Conservation (phyloP, 2,329 filamentous ascomycete genomes). For the Cladosporium sp. region DNA sequence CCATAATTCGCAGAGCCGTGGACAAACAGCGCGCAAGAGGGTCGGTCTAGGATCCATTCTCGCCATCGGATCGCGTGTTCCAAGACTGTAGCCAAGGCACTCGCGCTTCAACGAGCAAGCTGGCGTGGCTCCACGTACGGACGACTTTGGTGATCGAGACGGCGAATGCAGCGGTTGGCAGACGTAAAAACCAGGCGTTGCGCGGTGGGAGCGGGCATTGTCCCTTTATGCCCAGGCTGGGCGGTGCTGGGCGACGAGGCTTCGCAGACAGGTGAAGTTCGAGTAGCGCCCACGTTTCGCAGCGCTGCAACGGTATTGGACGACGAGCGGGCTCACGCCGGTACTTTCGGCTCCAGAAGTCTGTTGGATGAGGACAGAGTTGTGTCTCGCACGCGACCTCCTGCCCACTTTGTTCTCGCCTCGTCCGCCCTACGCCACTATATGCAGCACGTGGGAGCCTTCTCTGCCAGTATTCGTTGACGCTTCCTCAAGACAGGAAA, state of each 20-base stretch:
- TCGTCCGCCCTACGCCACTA: neutral
- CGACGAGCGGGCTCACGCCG: neutral
- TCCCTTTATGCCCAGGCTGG: constrained; percentile 3
- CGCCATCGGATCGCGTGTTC: constrained; percentile 3
- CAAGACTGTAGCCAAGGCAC: constrained; percentile 9
- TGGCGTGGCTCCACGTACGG: neutral
- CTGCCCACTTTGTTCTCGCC: constrained; percentile 1
- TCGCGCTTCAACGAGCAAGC: neutral
- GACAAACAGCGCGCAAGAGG: neutral
- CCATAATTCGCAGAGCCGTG: constrained; percentile 2
- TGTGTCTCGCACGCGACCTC: neutral
- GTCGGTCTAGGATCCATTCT: constrained; percentile 6
- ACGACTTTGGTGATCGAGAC: neutral
- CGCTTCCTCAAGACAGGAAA: neutral
- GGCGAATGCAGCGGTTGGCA: neutral
- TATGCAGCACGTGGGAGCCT: neutral
- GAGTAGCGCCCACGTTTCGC: neutral
- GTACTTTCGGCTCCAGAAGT: neutral
- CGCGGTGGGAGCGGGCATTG: neutral
- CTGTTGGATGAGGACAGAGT: neutral
- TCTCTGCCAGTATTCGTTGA: neutral
- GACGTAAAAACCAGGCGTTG: neutral
- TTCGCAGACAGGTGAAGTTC: neutral
- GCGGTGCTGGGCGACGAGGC: neutral
- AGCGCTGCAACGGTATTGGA: neutral